A percentile compares a stretch with the other conserved stretches of the same genome.
phyloP scores from a whole-genome alignment of 257 asterid genomes.

The Rhazya stricta region DNA sequence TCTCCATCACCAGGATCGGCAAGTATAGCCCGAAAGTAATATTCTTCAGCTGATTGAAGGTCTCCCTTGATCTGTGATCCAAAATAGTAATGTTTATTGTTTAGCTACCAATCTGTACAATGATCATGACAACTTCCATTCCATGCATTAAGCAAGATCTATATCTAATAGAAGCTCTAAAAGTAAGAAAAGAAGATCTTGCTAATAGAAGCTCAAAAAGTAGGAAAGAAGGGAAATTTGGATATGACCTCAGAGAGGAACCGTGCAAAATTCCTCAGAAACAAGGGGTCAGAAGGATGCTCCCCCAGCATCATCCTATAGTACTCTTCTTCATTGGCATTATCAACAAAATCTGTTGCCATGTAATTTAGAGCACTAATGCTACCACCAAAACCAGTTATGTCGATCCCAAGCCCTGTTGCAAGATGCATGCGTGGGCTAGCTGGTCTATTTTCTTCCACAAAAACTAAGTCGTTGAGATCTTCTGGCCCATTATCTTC shows the following conservation, averaged over 20 bases:
- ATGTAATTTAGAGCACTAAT: slow-evolving; percentile 10
- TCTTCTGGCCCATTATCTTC: slow-evolving; percentile 25
- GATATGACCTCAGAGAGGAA: slow-evolving; percentile 59
- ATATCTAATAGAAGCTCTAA: not conserved
- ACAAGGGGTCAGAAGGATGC: slow-evolving; percentile 52
- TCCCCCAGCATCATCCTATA: slow-evolving; percentile 57
- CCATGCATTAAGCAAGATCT: not conserved
- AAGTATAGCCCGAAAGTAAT: slow-evolving; percentile 50
- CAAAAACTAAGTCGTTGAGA: slow-evolving; percentile 16
- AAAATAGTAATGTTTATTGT: not conserved
- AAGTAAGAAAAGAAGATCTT: not conserved
- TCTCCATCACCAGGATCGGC: slow-evolving; percentile 67
- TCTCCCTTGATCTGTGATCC: slow-evolving; percentile 59
- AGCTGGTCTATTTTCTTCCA: slow-evolving; percentile 43
- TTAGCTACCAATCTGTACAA: not conserved
- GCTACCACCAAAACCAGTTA: slow-evolving; percentile 23
- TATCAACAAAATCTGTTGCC: slow-evolving; percentile 21
- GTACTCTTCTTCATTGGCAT: slow-evolving; percentile 36
- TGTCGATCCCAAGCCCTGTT: slow-evolving; percentile 56
- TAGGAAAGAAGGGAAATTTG: not conserved
- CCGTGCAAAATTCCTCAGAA: slow-evolving; percentile 49
- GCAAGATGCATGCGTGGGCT: slow-evolving; percentile 79
- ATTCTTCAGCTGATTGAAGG: slow-evolving; percentile 66
- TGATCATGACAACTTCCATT: not conserved
- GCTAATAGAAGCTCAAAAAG: not conserved